phyloP scores from a whole-genome alignment of 2,329 filamentous ascomycete species.

The Gnomoniopsis sp. region DNA sequence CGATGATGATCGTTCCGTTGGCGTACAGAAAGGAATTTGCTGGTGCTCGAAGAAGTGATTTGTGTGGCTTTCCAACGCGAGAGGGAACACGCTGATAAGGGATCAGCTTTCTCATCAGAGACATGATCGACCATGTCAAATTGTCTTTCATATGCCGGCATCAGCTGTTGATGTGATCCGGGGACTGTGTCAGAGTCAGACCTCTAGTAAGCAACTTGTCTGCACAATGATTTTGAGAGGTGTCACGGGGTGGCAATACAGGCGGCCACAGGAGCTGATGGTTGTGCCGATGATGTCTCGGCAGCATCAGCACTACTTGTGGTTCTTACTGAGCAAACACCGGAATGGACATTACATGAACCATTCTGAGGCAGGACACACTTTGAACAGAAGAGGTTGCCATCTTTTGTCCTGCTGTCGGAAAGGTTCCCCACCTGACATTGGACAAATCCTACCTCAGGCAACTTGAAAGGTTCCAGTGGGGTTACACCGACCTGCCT shows the following conservation, averaged over 20 bases:
- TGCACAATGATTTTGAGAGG: constrained; percentile 1
- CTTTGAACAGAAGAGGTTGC: background rate
- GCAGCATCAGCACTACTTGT: constrained; percentile 14
- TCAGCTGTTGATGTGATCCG: constrained; percentile 10
- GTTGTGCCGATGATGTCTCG: constrained; percentile 16
- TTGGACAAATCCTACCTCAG: too few species aligned
- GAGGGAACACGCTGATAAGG: background rate
- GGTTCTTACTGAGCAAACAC: constrained; percentile 14
- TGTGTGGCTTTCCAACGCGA: constrained; percentile 2
- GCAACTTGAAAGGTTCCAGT: too few species aligned
- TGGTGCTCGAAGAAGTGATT: background rate
- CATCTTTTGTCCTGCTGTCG: background rate
- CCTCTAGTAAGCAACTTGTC: constrained; percentile 8
- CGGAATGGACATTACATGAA: background rate
- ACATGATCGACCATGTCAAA: constrained; percentile 9
- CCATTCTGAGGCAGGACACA: background rate
- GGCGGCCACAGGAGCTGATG: constrained; percentile 10
- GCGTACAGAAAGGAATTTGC: background rate
- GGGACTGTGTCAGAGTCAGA: constrained; percentile 14
- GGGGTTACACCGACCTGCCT: too few species aligned
- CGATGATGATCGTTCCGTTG: background rate
- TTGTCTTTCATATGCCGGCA: constrained; percentile 4
- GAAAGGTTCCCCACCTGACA: too few species aligned
- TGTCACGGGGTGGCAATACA: constrained; percentile 15
- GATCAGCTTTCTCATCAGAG: background rate